These are phyloP conservation scores for Alternaria arbusti DNA, from an alignment of 2,329 filamentous ascomycete species.

Conservation along the genomic window DNA sequence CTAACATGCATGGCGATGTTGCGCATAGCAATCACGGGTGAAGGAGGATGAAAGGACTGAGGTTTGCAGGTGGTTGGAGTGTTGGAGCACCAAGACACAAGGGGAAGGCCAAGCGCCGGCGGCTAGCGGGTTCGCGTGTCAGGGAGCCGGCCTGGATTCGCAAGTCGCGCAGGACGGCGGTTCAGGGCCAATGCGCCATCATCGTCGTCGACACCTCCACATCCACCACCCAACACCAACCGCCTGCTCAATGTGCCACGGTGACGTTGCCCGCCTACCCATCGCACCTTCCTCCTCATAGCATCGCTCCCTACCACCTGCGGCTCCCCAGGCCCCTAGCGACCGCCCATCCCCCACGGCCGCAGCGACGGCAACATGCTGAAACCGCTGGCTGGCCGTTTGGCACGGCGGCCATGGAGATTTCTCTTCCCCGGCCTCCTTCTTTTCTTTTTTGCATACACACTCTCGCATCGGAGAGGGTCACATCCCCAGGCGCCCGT, in stretches of 20 bases:
- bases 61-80: neutral
- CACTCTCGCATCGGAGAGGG: slow-evolving; percentile 34
- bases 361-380: slow-evolving; percentile 26
- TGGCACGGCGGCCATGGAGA: slow-evolving; percentile 38
- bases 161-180: slow-evolving; percentile 13
- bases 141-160: slow-evolving; percentile 18
- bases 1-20: neutral
- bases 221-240: slow-evolving; percentile 4
- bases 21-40: neutral
- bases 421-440: slow-evolving; percentile 42
- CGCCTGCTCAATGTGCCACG: slow-evolving; percentile 19
- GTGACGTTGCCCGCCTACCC: slow-evolving; percentile 13
- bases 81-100: neutral
- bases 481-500: slow-evolving; percentile 21
- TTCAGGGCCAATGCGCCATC: slow-evolving; percentile 10
- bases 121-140: slow-evolving; percentile 12
- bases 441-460: slow-evolving; percentile 41
- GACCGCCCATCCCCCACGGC: slow-evolving; percentile 5
- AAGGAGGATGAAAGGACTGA: neutral
- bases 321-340: neutral
- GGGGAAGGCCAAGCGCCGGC: slow-evolving; percentile 4
- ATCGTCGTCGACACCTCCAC: slow-evolving; percentile 8
- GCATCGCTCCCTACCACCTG: neutral
- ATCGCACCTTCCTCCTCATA: slow-evolving; percentile 2
- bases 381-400: slow-evolving; percentile 33